Evolutionary conservation across 208 protist species (phyloP), one percentile per base, ranked within the genome.

Genomic region (Endotrypanum monterogeii): DNA sequence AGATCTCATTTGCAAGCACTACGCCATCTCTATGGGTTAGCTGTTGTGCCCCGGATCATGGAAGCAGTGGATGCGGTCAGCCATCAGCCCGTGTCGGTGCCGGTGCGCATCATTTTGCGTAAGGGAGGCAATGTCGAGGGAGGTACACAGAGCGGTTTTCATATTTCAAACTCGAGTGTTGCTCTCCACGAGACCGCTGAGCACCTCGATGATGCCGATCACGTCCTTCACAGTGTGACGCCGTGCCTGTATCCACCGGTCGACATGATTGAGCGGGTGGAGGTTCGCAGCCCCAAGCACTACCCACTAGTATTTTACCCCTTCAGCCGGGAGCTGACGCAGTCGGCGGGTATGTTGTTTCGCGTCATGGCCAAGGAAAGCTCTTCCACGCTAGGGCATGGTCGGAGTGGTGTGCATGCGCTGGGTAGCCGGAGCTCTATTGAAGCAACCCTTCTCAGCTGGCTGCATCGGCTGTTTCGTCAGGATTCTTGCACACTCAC

Each of bases 1-100:
- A 79, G 85, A 28, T 92, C 96, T 46, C 94, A 97, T 78, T 72
- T 95, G 61, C 95, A 98, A 76, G 87, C 83, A 46, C 82, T 99
- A 3, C 83, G 98, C 7, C 98, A 99, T 67, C 73, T 99, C 0
- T 99, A 99, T 79, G 96, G 88, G n/a, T 71, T 99, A 11, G 97
- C 98, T 0, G 86, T 96, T 16, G 95, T 98, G 54, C 92, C 93
- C 3, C 85, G 97, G 8, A 87, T 98, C 39, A 78, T 99, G 66
- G 87, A 98, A 74, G 92, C 96, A 37, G 63, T 91, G 2, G 98
- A 99, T 76, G 94, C 98, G 1, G 88, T 98, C 67, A 98, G 89
- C 2, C 84, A 88, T 9, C 75, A 80, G 50, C 76, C 89, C 20
- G 85, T 94, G 18, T 90, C 88, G 12, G 83, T 96, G 3, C 89